Evolutionary conservation across 805 yeast species (phyloP), one percentile per base, ranked within the genome.

Genomic region (Candida glaebosa): DNA sequence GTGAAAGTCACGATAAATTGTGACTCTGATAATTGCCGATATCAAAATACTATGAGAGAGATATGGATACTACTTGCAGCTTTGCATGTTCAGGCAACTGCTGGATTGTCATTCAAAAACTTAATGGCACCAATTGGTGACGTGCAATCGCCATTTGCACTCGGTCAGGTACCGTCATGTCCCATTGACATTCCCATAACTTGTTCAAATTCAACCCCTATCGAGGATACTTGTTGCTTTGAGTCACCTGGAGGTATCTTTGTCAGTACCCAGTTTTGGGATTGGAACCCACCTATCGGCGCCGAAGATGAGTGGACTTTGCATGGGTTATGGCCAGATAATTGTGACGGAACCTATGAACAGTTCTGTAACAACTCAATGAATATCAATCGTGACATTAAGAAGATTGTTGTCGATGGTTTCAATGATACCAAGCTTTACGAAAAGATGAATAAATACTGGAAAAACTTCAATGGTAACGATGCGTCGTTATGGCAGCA

Each of bases 261-360:
- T 28, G 61, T 90, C 39, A 85, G 79, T 57, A 86, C 97, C 0
- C 98, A 90, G 57, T 89, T 90, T 65, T 90, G 97, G 97, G 95
- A 90, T 62, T 85, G 84, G 56, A 63, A 68, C 45, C 90, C 93
- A 18, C 34, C 48, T 5, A 52, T 62, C 46, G 71, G 71, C 17
- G 48, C 60, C 18, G 53, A 53, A 31, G 60, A 65, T 31, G 44
- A 58, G 6, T 69, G 67, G 51, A 69, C 74, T 15, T 53, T 69
- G 39, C 75, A 69, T 47, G 75, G 75, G 3, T 60, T 69, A 42
- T 69, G 75, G 75, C 71, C 69, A 5, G 74, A 69, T 44, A 58
- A 57, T 38, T 90, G 97, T 67, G 82, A 79, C 58, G 96, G 96
- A 1, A 71, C 83, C 2, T 90, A 75, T 65, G 79, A 78, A 38